Base-by-base conservation (phyloP, 805 yeast genomes). In the Zygosaccharomyces gambellarensis region DNA sequence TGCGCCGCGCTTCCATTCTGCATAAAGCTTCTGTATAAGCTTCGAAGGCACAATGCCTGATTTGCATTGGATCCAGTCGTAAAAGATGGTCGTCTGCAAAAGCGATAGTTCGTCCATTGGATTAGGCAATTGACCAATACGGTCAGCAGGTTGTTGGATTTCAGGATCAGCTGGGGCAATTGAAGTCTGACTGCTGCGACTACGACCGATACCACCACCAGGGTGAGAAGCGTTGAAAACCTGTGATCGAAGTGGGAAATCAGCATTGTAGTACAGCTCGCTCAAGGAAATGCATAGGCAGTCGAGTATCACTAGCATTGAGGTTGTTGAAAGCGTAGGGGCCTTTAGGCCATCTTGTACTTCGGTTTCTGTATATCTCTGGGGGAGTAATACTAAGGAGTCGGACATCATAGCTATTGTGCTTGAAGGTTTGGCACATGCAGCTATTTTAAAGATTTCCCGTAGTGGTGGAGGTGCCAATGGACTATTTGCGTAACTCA, bases 181-280 rank as follows among this genome's bases (percentile, higher is more conserved):
- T 19, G 42, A 22, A 3, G 34, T 25, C 17, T 39, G 46, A 21
- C 32, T 40, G 17, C 45, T 19, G 34, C 38, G 30, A 14, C 48
- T 55, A 39, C 54, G 49, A 12, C 97, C 97, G 61, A 89, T 88
- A 1, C 94, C 85, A 14, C 97, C 97, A 19, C 96, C 96, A 1
- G 97, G 97, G 61, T 89, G 97, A 61, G 84, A 78, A 53, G 77
- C 77, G 7, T 85, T 82, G 67, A 89, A 89, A 32, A 75, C 66
- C 50, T 65, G 68, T 53, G 75, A 76, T 38, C 96, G 71, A 48
- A 73, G 70, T 32, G 69, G 65, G 28, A 73, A 65, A 59, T 87
- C 89, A 7, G 71, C 70, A 47, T 81, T 81, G 47, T 83, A 76
- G 60, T 53, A 51, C 28, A 83, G 63, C 61, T 88, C 94, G 43